These are phyloP conservation scores for Colletotrichum eremochloae DNA, from an alignment of 2,329 filamentous ascomycete genomes.

Conservation along the genomic window DNA sequence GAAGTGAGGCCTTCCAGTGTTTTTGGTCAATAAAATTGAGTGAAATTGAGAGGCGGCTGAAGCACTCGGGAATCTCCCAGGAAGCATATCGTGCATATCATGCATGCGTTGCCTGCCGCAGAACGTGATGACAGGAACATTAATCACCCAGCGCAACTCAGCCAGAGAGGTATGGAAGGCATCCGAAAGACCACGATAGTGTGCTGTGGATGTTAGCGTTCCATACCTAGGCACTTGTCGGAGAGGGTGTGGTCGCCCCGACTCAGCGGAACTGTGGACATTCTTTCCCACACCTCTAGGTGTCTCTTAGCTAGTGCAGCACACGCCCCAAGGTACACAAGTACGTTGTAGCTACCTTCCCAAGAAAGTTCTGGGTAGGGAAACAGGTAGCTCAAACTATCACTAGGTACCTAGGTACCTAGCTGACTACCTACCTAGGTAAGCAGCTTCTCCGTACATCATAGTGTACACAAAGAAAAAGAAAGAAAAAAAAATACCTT, in stretches of 20 bases:
- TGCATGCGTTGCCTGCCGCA: not conserved
- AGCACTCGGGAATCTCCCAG: not conserved
- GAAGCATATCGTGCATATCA: not conserved
- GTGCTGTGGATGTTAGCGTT: not conserved
- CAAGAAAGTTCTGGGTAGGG: too few species aligned
- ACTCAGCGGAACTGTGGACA: conserved; percentile 5
- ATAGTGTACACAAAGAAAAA: not conserved
- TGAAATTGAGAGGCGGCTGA: not conserved
- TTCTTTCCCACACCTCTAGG: conserved; percentile 40
- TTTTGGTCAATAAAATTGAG: not conserved
- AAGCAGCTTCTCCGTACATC: conserved; percentile 8
- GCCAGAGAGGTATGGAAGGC: not conserved
- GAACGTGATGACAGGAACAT: not conserved
- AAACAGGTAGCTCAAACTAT: too few species aligned
- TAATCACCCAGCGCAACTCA: not conserved
- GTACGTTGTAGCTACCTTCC: too few species aligned
- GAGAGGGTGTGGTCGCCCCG: not conserved
- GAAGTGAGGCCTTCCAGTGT: too few species aligned
- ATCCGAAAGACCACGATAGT: not conserved
- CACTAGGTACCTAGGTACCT: not conserved
- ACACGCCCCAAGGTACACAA: conserved; percentile 30
- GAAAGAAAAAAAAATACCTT: conserved; percentile 11
- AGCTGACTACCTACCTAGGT: not conserved
- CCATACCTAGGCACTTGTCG: not conserved
- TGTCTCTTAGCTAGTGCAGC: conserved; percentile 23